Evolutionary conservation across 192 early-diverging fungal genomes (phyloP).

Genomic region (Lobosporangium transversale): DNA sequence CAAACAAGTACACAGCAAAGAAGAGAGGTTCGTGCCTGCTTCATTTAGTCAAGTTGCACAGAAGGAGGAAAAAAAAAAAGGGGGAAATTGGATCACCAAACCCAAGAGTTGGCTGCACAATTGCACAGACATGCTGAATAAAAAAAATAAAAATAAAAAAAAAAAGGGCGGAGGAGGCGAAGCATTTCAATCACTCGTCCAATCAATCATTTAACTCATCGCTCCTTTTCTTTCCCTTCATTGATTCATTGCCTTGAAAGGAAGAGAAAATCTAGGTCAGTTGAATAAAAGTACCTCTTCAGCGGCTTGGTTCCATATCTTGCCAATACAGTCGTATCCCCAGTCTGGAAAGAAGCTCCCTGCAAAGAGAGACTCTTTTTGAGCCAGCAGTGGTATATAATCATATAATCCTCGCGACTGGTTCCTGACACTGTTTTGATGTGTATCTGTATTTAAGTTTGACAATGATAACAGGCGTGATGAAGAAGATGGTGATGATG

Average conservation of each 20-base stretch:
- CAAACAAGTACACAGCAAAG: too few species aligned
- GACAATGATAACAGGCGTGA: neutral
- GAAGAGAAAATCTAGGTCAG: too few species aligned
- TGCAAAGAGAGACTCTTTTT: constrained; percentile 23
- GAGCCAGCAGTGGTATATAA: constrained; percentile 27
- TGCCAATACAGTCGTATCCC: constrained; percentile 51
- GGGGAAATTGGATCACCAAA: neutral
- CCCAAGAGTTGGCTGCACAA: neutral
- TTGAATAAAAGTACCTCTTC: constrained; percentile 51
- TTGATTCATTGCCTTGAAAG: neutral
- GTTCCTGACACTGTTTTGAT: neutral
- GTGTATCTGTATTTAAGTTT: neutral
- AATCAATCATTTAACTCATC: neutral
- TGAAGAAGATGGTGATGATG: neutral
- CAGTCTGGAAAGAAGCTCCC: constrained; percentile 52
- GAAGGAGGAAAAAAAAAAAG: neutral
- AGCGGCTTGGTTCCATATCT: constrained; percentile 48
- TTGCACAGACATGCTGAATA: neutral
- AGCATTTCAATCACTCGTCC: neutral
- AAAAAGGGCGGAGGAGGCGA: neutral
- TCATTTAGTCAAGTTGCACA: too few species aligned
- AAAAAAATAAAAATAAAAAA: neutral
- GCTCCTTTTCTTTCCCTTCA: neutral
- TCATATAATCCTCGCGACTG: constrained; percentile 6
- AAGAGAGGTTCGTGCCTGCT: too few species aligned